Conservation (phyloP, 2,329 filamentous ascomycete species). For the Fusarium fracticaudum region DNA sequence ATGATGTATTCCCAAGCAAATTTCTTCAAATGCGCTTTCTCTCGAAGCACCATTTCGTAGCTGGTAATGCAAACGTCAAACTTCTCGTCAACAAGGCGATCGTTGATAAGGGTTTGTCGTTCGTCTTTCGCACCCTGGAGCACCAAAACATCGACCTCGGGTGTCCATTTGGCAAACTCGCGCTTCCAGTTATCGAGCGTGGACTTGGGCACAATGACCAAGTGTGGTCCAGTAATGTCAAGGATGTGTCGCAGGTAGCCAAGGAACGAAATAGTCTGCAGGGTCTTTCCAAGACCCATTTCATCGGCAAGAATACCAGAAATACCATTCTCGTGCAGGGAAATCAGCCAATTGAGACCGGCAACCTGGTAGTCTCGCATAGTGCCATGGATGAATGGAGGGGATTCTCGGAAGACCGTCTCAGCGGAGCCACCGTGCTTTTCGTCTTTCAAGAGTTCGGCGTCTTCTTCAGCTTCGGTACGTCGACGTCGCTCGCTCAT, state of each 20-base stretch:
- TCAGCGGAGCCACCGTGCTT: conserved; percentile 86
- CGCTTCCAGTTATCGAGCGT: conserved; percentile 98
- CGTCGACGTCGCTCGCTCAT: conserved; percentile 80
- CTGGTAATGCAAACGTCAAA: conserved; percentile 99
- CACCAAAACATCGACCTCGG: conserved; percentile 92
- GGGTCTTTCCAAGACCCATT: conserved; percentile 97
- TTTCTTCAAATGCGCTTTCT: conserved; percentile 94
- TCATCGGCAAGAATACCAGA: conserved; percentile 97
- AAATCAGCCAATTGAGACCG: conserved; percentile 97
- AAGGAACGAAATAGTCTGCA: conserved; percentile 96
- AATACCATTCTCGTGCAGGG: conserved; percentile 97
- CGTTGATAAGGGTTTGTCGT: conserved; percentile 85
- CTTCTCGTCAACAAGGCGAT: conserved; percentile 90
- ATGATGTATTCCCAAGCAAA: conserved; percentile 99
- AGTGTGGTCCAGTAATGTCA: conserved; percentile 88
- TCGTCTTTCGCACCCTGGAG: conserved; percentile 96
- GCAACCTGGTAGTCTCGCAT: conserved; percentile 98
- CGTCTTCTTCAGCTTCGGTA: conserved; percentile 98
- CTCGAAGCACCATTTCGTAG: conserved; percentile 97
- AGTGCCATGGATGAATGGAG: conserved; percentile 83
- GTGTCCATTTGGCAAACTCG: conserved; percentile 93
- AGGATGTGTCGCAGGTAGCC: conserved; percentile 93
- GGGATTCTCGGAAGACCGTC: conserved; percentile 93
- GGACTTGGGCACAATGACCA: conserved; percentile 93
- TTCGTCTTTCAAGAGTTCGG: conserved; percentile 86